These are phyloP conservation scores for Xylariaceae sp. DNA, from an alignment of 2,329 filamentous ascomycete species.

Conservation along the genomic window DNA sequence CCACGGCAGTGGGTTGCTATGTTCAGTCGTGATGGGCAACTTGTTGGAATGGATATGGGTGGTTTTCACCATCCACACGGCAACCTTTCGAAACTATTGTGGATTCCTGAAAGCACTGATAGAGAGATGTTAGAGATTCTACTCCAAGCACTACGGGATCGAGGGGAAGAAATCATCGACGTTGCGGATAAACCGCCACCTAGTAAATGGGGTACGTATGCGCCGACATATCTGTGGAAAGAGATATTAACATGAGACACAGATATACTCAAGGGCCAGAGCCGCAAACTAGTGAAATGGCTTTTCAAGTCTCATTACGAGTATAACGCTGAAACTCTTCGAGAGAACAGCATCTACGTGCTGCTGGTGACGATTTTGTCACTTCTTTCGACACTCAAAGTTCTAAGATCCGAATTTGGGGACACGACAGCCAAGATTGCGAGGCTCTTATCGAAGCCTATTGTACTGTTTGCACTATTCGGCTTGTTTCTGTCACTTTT, in stretches of 20 bases:
- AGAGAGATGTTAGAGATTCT: constrained; percentile 12
- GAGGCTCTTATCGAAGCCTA: constrained; percentile 8
- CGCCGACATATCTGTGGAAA: too few species aligned
- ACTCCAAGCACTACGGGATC: constrained; percentile 9
- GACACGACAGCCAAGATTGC: not conserved
- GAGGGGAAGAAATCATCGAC: constrained; percentile 1
- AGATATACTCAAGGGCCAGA: too few species aligned
- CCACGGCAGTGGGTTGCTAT: constrained; percentile 1
- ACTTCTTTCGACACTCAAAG: constrained; percentile 5
- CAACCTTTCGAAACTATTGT: too few species aligned
- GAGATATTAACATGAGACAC: too few species aligned
- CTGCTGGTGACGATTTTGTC: constrained; percentile 3
- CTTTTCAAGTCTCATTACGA: constrained; percentile 5
- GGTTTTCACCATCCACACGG: too few species aligned
- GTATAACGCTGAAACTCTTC: constrained; percentile 3
- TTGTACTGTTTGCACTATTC: constrained; percentile 1
- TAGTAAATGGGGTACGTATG: too few species aligned
- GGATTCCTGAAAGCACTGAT: constrained; percentile 9
- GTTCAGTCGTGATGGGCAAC: not conserved
- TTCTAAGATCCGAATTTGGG: constrained; percentile 6
- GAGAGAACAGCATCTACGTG: constrained; percentile 8
- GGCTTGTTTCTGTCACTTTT: constrained; percentile 5
- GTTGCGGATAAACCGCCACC: not conserved
- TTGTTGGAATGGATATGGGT: too few species aligned
- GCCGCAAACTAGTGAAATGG: constrained; percentile 1